Percentiles rank a stretch among this genome's conserved stretches.
Conservation (phyloP, 306 rosid genomes). For the Quercus bicolor region DNA sequence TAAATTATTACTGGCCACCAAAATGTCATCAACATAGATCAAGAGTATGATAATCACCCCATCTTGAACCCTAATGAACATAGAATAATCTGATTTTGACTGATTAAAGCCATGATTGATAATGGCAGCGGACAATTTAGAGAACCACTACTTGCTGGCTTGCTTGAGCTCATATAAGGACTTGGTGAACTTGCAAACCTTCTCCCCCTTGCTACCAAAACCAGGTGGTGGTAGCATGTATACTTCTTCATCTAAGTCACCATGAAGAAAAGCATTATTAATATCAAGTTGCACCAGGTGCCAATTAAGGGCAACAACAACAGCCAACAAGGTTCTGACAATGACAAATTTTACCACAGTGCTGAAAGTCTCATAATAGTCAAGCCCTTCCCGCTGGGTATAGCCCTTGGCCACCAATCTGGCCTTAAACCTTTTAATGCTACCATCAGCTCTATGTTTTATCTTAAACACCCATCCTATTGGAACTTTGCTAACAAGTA, state of each 20-base stretch:
- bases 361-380: too few species aligned
- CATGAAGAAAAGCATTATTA: too few species aligned
- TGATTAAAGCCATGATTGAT: not conserved
- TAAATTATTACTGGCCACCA: not conserved
- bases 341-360: too few species aligned
- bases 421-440: not conserved
- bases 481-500: not conserved
- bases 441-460: not conserved
- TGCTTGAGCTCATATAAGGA: not conserved
- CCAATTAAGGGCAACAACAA: too few species aligned
- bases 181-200: not conserved
- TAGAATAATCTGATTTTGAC: not conserved
- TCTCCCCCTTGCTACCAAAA: too few species aligned
- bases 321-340: too few species aligned
- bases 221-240: too few species aligned
- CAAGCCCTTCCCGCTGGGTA: too few species aligned
- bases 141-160: not conserved
- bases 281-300: too few species aligned
- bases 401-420: not conserved
- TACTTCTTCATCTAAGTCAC: too few species aligned
- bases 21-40: not conserved
- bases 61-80: not conserved
- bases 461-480: not conserved
- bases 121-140: not conserved
- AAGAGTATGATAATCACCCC: not conserved